Base-by-base conservation (phyloP, 2,329 filamentous ascomycete species). In the Colletotrichum eremochloae region DNA sequence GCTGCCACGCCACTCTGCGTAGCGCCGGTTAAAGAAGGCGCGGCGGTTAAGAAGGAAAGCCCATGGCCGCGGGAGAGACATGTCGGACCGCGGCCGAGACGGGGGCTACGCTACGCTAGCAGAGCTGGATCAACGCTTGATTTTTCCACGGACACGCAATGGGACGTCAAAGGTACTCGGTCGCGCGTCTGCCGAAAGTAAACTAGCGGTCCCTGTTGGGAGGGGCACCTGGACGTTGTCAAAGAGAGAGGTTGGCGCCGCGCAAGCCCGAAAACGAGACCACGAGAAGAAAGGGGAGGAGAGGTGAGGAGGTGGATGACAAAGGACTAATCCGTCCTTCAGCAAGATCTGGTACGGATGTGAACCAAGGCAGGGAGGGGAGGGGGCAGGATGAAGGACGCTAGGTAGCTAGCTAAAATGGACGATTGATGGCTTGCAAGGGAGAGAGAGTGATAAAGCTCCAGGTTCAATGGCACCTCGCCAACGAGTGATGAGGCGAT, bases 61-160 rank as follows among this genome's bases (percentile, higher is more conserved):
- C 53, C 67, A 58, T 64, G 36, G 36, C 33, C 33, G 53, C 33
- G 44, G 33, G 62, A 61, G 31, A 64, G 56, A 38, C 64, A 58
- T 42, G 33, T 55, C 42, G 65, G 58, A 63, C 57, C 15, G 62
- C 36, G 18, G 29, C 50, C 50, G 38, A 64, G 62, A 64, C 18
- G 50, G 50, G 53, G 18, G 6, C 5, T 15, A 42, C 14, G 9
- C 44, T 5, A n/a, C 42, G 5, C 38, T 33, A 63, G 29, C 36
- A 63, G 69, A 71, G 52, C 58, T 38, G 65, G 58, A 68, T 24
- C 58, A 68, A 68, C 58, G 48, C 33, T 38, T 60, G 69, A 68
- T 29, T 58, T 63, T 52, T 44, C 68, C 57, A 68, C 57, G 42
- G 57, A 56, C 57, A 68, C 46, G 48, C 48, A 71, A 44, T 24